A percentile compares a stretch with the other conserved stretches of the same genome.
phyloP scores from a whole-genome alignment of 805 yeast species.

The Candida insectalens region DNA sequence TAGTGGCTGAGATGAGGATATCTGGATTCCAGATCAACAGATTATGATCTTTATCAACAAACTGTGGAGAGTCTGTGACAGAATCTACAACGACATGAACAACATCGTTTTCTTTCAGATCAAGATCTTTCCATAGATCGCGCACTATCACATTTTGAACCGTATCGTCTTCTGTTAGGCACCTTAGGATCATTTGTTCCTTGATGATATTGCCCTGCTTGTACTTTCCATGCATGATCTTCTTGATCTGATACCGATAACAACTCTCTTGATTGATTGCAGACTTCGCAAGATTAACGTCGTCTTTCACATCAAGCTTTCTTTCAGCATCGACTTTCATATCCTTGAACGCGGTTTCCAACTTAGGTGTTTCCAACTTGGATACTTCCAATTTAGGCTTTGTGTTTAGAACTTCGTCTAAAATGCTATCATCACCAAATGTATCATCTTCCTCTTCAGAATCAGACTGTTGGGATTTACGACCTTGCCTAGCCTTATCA shows the following conservation, averaged over 20 bases:
- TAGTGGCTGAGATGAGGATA: constrained; percentile 67
- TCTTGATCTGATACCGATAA: constrained; percentile 35
- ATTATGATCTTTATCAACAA: constrained; percentile 48
- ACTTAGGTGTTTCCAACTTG: no score
- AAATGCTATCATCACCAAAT: not conserved
- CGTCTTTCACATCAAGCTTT: constrained; percentile 5
- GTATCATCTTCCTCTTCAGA: constrained; percentile 1
- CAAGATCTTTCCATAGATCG: constrained; percentile 50
- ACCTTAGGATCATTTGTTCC: constrained; percentile 46
- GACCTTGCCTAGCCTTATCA: constrained; percentile 3
- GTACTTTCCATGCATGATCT: constrained; percentile 24
- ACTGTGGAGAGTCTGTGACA: constrained; percentile 19
- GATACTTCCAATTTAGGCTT: no score
- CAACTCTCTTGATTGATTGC: constrained; percentile 39
- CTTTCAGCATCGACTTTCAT: constrained; percentile 11
- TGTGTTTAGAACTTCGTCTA: not conserved
- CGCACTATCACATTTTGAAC: constrained; percentile 40
- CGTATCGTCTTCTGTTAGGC: constrained; percentile 27
- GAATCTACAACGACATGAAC: constrained; percentile 47
- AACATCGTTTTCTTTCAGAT: constrained; percentile 41
- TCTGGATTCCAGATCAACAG: constrained; percentile 83
- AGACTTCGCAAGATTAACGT: constrained; percentile 25
- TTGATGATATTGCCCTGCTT: constrained; percentile 20
- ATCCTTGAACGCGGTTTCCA: constrained; percentile 13
- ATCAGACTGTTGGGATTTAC: not conserved